Percentiles rank a stretch among this genome's conserved stretches.
phyloP scores from a whole-genome alignment of 2,329 filamentous ascomycete genomes.

The Aureobasidium lini region DNA sequence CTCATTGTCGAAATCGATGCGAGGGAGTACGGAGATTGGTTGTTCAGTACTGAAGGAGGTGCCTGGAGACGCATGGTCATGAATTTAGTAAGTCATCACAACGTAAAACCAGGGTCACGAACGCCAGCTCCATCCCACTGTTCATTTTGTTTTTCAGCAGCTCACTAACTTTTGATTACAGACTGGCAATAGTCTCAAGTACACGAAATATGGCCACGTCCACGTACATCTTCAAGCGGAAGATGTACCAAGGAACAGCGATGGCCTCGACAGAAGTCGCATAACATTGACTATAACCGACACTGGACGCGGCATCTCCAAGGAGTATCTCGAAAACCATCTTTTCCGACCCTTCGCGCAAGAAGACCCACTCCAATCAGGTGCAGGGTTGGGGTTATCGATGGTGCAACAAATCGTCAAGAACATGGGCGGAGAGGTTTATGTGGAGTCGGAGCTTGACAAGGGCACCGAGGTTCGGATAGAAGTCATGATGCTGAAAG shows the following conservation, averaged over 20 bases:
- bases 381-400: conserved; percentile 29
- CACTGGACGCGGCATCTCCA: conserved; percentile 29
- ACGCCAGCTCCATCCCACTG: too few species aligned
- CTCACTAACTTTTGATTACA: conserved; percentile 40
- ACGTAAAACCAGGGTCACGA: too few species aligned
- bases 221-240: conserved; percentile 22
- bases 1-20: conserved; percentile 39
- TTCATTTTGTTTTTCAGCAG: too few species aligned
- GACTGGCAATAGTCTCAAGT: conserved; percentile 44
- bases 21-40: conserved; percentile 32
- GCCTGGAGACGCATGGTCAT: conserved; percentile 27
- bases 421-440: conserved; percentile 24
- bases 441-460: conserved; percentile 45
- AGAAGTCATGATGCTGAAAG: conserved; percentile 36
- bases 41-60: conserved; percentile 36
- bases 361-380: conserved; percentile 25
- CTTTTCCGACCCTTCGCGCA: conserved; percentile 29
- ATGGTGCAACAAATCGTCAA: conserved; percentile 27
- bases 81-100: conserved; percentile 18
- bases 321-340: conserved; percentile 23
- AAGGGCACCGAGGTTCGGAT: conserved; percentile 51
- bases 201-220: conserved; percentile 37
- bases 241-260: neutral
- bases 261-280: neutral
- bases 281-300: conserved; percentile 20